Evolutionary conservation across 2,329 filamentous ascomycete species (phyloP).

Genomic region (Claviceps quebecensis): DNA sequence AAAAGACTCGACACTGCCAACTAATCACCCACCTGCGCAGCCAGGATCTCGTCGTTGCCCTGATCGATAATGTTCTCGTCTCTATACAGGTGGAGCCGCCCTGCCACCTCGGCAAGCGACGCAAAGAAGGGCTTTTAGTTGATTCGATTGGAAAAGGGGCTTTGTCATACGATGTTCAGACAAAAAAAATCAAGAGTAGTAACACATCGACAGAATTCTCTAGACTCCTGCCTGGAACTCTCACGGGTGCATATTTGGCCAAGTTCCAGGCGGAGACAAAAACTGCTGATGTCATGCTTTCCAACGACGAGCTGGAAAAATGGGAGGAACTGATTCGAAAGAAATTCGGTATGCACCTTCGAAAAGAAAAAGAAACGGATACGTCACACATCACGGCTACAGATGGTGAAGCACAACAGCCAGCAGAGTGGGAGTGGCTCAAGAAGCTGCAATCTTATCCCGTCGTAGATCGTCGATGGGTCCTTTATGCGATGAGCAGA

Average conservation of each 20-base stretch:
- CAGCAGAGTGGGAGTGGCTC: conserved; percentile 38
- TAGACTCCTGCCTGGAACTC: conserved; percentile 31
- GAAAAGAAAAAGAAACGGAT: conserved; percentile 8
- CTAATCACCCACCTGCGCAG: conserved; percentile 51
- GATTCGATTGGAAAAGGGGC: conserved; percentile 59
- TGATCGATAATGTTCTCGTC: conserved; percentile 49
- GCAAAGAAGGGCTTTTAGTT: conserved; percentile 50
- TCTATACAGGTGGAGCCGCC: conserved; percentile 56
- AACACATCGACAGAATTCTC: conserved; percentile 20
- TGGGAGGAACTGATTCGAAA: conserved; percentile 37
- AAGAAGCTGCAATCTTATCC: conserved; percentile 31
- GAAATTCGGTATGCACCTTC: conserved; percentile 32
- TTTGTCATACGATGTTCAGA: conserved; percentile 21
- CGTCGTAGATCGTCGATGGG: conserved; percentile 49
- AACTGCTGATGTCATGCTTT: conserved; percentile 33
- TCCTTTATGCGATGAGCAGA: conserved; percentile 48
- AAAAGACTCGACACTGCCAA: conserved; percentile 23
- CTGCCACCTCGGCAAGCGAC: conserved; percentile 38
- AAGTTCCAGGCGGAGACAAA: conserved; percentile 30
- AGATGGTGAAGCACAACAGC: conserved; percentile 13
- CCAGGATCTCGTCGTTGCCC: conserved; percentile 49
- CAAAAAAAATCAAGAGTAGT: conserved; percentile 20
- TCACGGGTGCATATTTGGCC: conserved; percentile 34
- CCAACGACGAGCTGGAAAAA: conserved; percentile 27
- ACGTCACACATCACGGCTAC: conserved; percentile 2